These are phyloP conservation scores for Triglochin maritima DNA, from an alignment of 106 monocot genomes.

Conservation along the genomic window DNA sequence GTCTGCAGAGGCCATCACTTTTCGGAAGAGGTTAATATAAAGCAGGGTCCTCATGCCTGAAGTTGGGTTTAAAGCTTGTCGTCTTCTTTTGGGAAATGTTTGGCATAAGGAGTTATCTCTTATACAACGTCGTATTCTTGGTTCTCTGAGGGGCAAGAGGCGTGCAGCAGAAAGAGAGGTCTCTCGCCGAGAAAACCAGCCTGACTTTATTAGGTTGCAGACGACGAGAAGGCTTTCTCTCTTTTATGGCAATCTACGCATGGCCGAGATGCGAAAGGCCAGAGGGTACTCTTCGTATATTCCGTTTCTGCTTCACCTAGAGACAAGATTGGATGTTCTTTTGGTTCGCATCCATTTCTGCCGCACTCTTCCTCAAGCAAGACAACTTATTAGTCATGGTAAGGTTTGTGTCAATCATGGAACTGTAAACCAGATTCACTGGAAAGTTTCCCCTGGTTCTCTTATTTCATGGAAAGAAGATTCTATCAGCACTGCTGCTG, in stretches of 20 bases:
- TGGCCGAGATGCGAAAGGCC: slow-evolving; percentile 7
- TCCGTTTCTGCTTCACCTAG: slow-evolving; percentile 10
- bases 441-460: slow-evolving; percentile 14
- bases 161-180: slow-evolving; percentile 9
- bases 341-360: slow-evolving; percentile 14
- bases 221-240: slow-evolving; percentile 13
- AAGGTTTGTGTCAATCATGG: slow-evolving; percentile 12
- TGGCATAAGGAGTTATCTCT: slow-evolving; percentile 12
- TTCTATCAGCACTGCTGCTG: not conserved
- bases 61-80: slow-evolving; percentile 8
- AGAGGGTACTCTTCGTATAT: slow-evolving; percentile 7
- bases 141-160: slow-evolving; percentile 10
- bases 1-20: too few species aligned
- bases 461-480: slow-evolving; percentile 14
- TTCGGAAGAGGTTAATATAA: too few species aligned
- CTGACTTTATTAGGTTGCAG: slow-evolving; percentile 5
- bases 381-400: slow-evolving; percentile 13
- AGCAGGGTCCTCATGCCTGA: slow-evolving; percentile 7
- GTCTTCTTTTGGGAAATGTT: slow-evolving; percentile 14
- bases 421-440: slow-evolving; percentile 10
- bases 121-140: slow-evolving; percentile 17
- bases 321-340: slow-evolving; percentile 16
- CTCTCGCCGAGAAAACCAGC: slow-evolving; percentile 8
- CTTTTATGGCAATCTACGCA: slow-evolving; percentile 14
- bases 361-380: slow-evolving; percentile 13